Percentiles rank a stretch among this genome's conserved stretches.
These are phyloP conservation scores for Plantago elongata DNA, from an alignment of 257 asterid genomes.

Conservation along the genomic window DNA sequence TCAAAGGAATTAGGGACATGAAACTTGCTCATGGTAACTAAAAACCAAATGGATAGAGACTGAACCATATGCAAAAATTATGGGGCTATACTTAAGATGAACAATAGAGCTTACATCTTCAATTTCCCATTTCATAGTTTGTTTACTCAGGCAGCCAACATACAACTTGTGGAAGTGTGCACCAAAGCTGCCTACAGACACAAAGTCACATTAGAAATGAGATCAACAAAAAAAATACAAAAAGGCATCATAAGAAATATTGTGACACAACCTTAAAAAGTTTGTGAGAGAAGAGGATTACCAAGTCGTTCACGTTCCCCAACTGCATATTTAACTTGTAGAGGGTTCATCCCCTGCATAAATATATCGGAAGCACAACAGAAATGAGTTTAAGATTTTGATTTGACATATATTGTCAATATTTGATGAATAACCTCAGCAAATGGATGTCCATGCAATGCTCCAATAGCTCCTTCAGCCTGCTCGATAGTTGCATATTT, in stretches of 20 bases:
- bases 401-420: slow-evolving; percentile 3
- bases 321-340: slow-evolving; percentile 72
- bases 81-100: slow-evolving; percentile 10
- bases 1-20: slow-evolving; percentile 8
- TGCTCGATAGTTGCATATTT: slow-evolving; percentile 66
- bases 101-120: slow-evolving; percentile 53
- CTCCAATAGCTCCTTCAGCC: slow-evolving; percentile 72
- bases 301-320: slow-evolving; percentile 77
- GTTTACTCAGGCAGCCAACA: slow-evolving; percentile 72
- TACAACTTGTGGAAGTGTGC: slow-evolving; percentile 57
- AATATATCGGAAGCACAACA: slow-evolving; percentile 17
- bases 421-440: slow-evolving; percentile 68
- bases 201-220: slow-evolving; percentile 12
- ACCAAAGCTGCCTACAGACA: slow-evolving; percentile 44
- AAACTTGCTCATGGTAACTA: slow-evolving; percentile 6
- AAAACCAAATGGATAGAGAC: slow-evolving; percentile 14
- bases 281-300: slow-evolving; percentile 29
- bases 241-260: not conserved
- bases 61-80: slow-evolving; percentile 8
- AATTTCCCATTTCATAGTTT: slow-evolving; percentile 57
- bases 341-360: slow-evolving; percentile 49
- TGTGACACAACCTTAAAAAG: not conserved
- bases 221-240: slow-evolving; percentile 16
- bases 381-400: not conserved
- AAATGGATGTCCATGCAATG: slow-evolving; percentile 52